phyloP scores from a whole-genome alignment of 1,284 basidiomycete species.

The Apiotrichum montevideense region DNA sequence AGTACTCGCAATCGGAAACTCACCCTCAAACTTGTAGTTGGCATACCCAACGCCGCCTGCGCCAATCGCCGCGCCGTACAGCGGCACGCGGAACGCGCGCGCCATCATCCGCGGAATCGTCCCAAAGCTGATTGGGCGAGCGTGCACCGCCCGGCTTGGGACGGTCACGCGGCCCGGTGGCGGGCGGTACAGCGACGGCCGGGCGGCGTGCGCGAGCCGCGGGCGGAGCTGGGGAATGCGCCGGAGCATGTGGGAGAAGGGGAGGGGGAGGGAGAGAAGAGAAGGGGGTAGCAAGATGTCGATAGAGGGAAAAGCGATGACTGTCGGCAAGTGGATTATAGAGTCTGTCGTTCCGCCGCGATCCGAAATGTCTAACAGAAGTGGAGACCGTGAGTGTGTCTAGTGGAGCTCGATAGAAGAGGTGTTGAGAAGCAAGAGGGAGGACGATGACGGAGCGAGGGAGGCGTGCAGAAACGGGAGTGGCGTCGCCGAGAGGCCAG shows the following conservation, averaged over 20 bases:
- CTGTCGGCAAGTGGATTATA: too few relatives aligned
- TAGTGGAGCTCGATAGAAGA: too few relatives aligned
- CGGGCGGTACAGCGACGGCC: background rate
- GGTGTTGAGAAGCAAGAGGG: too few relatives aligned
- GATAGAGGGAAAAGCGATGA: too few relatives aligned
- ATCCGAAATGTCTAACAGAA: too few relatives aligned
- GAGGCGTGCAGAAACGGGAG: too few relatives aligned
- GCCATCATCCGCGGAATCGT: slow-evolving; percentile 75
- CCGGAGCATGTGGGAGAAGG: slow-evolving; percentile 7
- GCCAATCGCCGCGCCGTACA: slow-evolving; percentile 76
- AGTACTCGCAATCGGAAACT: slow-evolving; percentile 25
- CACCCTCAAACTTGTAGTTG: slow-evolving; percentile 89
- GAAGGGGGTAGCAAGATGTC: too few relatives aligned
- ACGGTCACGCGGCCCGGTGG: slow-evolving; percentile 8
- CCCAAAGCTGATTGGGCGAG: slow-evolving; percentile 71
- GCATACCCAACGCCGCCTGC: slow-evolving; percentile 87
- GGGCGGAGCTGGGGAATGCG: slow-evolving; percentile 14
- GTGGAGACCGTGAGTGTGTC: too few relatives aligned
- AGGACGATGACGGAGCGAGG: too few relatives aligned
- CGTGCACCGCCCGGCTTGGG: slow-evolving; percentile 48
- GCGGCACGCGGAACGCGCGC: slow-evolving; percentile 73
- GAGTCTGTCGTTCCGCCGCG: too few relatives aligned
- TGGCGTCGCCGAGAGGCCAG: too few relatives aligned
- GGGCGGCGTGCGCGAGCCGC: background rate
- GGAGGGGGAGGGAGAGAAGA: background rate